Evolutionary conservation across 164 flowering plant genomes (phyloP).

Genomic region (Hamamelis virginiana): DNA sequence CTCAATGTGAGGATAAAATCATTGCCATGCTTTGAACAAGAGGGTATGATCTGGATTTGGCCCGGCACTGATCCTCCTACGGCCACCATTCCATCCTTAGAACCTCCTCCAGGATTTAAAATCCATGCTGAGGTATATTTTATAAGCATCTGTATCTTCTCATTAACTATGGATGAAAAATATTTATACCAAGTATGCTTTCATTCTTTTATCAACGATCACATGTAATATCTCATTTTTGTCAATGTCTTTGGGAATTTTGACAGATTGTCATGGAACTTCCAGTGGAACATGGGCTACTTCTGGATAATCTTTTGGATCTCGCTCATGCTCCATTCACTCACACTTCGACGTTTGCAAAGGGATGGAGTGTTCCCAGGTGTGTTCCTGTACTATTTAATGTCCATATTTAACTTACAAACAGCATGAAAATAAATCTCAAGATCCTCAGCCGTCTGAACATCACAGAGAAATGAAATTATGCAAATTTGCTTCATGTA

Average conservation of each 20-base stretch:
- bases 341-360: constrained; percentile 97
- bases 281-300: constrained; percentile 95
- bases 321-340: constrained; percentile 99
- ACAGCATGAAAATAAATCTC: no score
- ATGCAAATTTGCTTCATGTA: no score
- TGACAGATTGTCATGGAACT: constrained; percentile 87
- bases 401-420: no score
- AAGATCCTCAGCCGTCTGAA: no score
- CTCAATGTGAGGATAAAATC: constrained; percentile 69
- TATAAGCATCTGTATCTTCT: not conserved
- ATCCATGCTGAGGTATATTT: constrained; percentile 84
- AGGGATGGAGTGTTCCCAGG: constrained; percentile 99
- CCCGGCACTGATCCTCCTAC: constrained; percentile 88
- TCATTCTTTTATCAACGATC: no score
- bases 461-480: no score
- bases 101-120: constrained; percentile 83
- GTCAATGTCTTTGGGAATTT: constrained; percentile 9
- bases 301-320: constrained; percentile 90
- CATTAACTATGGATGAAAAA: no score
- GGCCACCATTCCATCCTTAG: constrained; percentile 72
- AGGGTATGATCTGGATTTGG: constrained; percentile 98
- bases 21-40: constrained; percentile 87
- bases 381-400: constrained; percentile 27
- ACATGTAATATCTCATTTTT: not conserved
- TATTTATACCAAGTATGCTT: not conserved